phyloP scores from a whole-genome alignment of 441 rosid species.

The Francoa sonchifolia region DNA sequence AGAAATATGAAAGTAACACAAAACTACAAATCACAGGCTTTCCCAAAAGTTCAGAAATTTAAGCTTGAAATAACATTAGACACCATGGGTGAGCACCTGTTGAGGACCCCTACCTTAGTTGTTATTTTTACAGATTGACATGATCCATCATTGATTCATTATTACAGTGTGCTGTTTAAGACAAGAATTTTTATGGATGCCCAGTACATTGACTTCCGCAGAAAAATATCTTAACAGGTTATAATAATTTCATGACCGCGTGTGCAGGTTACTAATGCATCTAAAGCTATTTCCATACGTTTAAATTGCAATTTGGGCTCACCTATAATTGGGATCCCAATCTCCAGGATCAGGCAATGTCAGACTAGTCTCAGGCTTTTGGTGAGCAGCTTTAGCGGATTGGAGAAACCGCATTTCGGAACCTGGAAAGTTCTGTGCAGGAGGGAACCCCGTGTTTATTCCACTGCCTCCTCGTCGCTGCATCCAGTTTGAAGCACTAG shows the following conservation, averaged over 20 bases:
- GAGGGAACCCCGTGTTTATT: conserved; percentile 29
- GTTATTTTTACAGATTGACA: too few relatives aligned
- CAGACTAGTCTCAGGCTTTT: conserved; percentile 37
- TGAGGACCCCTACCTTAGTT: too few relatives aligned
- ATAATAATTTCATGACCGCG: too few relatives aligned
- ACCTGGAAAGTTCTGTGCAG: conserved; percentile 36
- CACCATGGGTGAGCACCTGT: too few relatives aligned
- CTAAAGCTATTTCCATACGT: background rate
- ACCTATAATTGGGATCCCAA: conserved; percentile 99
- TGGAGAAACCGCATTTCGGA: conserved; percentile 32
- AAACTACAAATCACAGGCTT: too few relatives aligned
- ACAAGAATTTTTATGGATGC: too few relatives aligned
- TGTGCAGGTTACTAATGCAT: too few relatives aligned
- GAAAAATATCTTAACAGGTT: too few relatives aligned
- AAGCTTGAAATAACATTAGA: background rate
- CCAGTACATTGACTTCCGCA: too few relatives aligned
- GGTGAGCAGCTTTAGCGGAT: conserved; percentile 33
- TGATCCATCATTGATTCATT: too few relatives aligned
- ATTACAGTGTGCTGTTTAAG: too few relatives aligned
- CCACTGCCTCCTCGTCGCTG: conserved; percentile 52
- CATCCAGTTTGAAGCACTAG: conserved; percentile 36
- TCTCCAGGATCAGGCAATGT: conserved; percentile 92
- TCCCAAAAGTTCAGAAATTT: background rate
- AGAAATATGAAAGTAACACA: too few relatives aligned
- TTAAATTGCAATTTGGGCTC: conserved; percentile 12